A percentile compares a stretch with the other conserved stretches of the same genome.
These are phyloP conservation scores for Lepiota subincarnata DNA, from an alignment of 768 basidiomycete species.

Conservation along the genomic window DNA sequence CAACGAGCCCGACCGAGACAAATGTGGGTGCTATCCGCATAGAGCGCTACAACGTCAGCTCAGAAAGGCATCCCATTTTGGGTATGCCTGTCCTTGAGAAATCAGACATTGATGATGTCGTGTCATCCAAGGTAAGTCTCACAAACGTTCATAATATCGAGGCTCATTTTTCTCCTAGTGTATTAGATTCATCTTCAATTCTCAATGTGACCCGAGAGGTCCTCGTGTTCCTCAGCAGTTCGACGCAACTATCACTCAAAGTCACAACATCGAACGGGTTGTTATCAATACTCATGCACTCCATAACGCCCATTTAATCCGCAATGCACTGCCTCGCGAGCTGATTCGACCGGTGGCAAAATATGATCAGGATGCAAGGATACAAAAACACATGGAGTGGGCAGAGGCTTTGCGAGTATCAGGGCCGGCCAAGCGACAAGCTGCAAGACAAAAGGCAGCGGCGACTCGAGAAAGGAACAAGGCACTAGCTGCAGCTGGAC, in stretches of 20 bases:
- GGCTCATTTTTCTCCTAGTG: not conserved
- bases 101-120: not conserved
- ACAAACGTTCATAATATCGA: not conserved
- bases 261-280: not conserved
- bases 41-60: not conserved
- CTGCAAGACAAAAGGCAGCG: too few species aligned
- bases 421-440: too few species aligned
- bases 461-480: too few species aligned
- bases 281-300: slow-evolving; percentile 11
- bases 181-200: not conserved
- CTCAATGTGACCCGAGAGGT: not conserved
- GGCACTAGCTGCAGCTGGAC: too few species aligned
- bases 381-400: too few species aligned
- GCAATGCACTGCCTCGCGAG: too few species aligned
- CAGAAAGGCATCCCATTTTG: not conserved
- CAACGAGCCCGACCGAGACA: not conserved
- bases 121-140: not conserved
- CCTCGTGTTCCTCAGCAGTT: slow-evolving; percentile 3
- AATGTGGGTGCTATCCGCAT: not conserved
- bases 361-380: too few species aligned
- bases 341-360: too few species aligned
- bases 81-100: not conserved
- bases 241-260: too few species aligned
- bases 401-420: too few species aligned
- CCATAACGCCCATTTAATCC: slow-evolving; percentile 9